These are phyloP conservation scores for Infundibulicybe gibba DNA, from an alignment of 768 basidiomycete genomes.

Conservation along the genomic window DNA sequence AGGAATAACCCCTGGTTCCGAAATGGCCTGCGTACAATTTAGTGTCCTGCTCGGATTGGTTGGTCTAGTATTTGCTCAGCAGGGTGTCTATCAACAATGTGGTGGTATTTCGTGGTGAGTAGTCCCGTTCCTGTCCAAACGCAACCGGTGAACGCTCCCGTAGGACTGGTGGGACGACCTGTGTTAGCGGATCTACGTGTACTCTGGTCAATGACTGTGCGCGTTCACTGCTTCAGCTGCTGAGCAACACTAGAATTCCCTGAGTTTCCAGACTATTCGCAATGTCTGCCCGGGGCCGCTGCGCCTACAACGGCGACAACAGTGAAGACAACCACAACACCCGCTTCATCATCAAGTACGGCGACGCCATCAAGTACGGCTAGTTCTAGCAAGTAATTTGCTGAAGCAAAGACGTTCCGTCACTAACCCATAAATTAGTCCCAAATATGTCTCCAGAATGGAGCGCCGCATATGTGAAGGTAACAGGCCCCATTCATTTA, in stretches of 20 bases:
- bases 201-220: conserved; percentile 40
- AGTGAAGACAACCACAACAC: conserved; percentile 14
- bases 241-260: neutral
- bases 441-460: conserved; percentile 45
- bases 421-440: too few relatives aligned
- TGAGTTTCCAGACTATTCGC: conserved; percentile 37
- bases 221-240: conserved; percentile 5
- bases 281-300: conserved; percentile 41
- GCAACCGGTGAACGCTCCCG: neutral
- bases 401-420: too few relatives aligned
- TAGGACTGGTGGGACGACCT: conserved; percentile 48
- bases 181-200: conserved; percentile 41
- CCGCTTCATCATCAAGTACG: conserved; percentile 19
- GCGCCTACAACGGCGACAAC: conserved; percentile 19
- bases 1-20: neutral
- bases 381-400: conserved; percentile 7
- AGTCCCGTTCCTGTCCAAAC: neutral
- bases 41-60: conserved; percentile 18
- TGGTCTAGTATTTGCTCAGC: conserved; percentile 28
- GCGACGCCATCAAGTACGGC: conserved; percentile 8
- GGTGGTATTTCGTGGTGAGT: conserved; percentile 48
- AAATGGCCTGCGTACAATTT: conserved; percentile 10
- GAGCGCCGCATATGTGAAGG: conserved; percentile 52
- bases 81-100: conserved; percentile 41
- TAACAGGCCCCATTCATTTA: conserved; percentile 8